Evolutionary conservation across 192 early-diverging fungal species (phyloP), one percentile per base, ranked within the genome.

Genomic region (Spinellus fusiger): DNA sequence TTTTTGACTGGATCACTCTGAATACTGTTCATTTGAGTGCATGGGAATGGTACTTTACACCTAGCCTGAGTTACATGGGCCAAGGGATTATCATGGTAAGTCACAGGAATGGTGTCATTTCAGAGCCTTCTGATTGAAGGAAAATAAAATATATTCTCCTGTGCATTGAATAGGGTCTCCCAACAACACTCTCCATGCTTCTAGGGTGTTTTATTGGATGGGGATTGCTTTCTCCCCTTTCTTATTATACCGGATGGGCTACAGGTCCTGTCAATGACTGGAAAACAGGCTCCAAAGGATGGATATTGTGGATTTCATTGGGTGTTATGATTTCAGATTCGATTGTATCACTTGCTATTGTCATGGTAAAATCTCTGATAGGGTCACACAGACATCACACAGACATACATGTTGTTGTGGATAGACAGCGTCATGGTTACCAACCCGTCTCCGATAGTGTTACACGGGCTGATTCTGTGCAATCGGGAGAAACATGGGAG

Each of bases 241-340:
- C 89, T 4, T 83, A 80, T 31, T 73, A 76, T 34, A 72, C 77
- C n/a, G 81, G 86, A 20, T 90, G 89, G 89, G 86, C 86, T 5
- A 78, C 83, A 0, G 89, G 89, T 0, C 77, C 79, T 8, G 83
- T 90, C 9, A 64, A 70, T 28, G 84, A 86, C 56, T 86, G 86
- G 77, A 90, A 87, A 46, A 73, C 59, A 0, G 89, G 89, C 1
- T 81, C 81, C 9, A 76, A 82, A 44, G 89, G 89, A 0, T 90
- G 89, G 89, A 90, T 90, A 40, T 61, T 90, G 38, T 90, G 89
- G 89, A 78, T 90, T 28, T 89, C 86, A 15, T 73, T 90, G 37
- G 84, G 84, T 20, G 84, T 90, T 10, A 90, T 90, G 89, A 86
- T 90, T 64, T 78, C 87, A 25, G 89, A 90, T 38, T 84, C 81